Percentiles rank a stretch among this genome's conserved stretches.
These are phyloP conservation scores for Syncephalastrum monosporum DNA, from an alignment of 371 early-diverging fungal species.

Conservation along the genomic window DNA sequence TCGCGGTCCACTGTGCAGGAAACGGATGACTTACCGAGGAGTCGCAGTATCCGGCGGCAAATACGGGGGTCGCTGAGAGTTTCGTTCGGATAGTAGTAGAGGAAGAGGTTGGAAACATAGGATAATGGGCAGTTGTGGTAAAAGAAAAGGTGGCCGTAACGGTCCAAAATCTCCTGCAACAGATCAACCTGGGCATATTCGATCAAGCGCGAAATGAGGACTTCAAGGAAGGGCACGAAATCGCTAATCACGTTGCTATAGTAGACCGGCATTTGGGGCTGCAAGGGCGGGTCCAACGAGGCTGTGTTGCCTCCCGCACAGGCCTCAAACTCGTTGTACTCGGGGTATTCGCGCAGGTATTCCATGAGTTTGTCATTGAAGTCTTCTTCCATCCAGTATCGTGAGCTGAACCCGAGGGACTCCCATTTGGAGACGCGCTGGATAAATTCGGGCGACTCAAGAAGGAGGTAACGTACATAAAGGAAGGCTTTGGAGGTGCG, in stretches of 20 bases:
- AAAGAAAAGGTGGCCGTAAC: constrained; percentile 64
- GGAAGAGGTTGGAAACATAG: constrained; percentile 64
- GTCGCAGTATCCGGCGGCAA: constrained; percentile 57
- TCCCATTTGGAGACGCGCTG: constrained; percentile 69
- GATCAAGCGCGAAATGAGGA: constrained; percentile 65
- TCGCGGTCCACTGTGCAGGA: neutral
- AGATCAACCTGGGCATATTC: constrained; percentile 64
- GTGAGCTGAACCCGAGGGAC: constrained; percentile 58
- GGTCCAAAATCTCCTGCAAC: constrained; percentile 63
- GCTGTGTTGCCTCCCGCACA: constrained; percentile 47
- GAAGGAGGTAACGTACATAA: constrained; percentile 56
- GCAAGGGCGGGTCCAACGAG: constrained; percentile 56
- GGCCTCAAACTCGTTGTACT: constrained; percentile 75
- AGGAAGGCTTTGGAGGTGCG: constrained; percentile 45
- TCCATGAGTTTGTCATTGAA: constrained; percentile 65
- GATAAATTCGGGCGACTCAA: constrained; percentile 60
- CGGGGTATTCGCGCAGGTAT: constrained; percentile 68
- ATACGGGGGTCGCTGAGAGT: constrained; percentile 58
- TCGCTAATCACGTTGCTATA: constrained; percentile 71
- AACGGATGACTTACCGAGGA: constrained; percentile 47
- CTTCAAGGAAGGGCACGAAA: constrained; percentile 66
- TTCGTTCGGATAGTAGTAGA: constrained; percentile 67
- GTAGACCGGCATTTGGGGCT: constrained; percentile 66
- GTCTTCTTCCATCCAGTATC: constrained; percentile 75
- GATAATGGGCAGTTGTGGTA: constrained; percentile 71